A percentile compares a stretch with the other conserved stretches of the same genome.
Conservation (phyloP, 2,329 filamentous ascomycete genomes). For the Hypoxylon sp. region DNA sequence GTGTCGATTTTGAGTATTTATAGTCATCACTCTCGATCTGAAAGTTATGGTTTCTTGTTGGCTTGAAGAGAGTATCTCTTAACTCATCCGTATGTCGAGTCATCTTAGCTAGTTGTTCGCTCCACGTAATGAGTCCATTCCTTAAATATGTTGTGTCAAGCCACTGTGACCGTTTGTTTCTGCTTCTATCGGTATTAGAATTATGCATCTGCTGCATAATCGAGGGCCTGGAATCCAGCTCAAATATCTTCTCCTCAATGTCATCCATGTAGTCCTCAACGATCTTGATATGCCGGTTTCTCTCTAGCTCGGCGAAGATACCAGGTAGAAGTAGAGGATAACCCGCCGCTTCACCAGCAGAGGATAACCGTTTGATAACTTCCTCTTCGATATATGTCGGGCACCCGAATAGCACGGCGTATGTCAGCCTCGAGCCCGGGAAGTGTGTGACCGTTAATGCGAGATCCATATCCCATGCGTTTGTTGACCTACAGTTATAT, state of each 20-base stretch:
- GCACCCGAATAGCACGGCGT: constrained; percentile 50
- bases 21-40: not conserved
- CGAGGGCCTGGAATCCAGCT: constrained; percentile 34
- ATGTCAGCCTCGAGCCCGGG: constrained; percentile 43
- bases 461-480: constrained; percentile 49
- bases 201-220: constrained; percentile 18
- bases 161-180: constrained; percentile 45
- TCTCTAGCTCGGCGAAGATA: constrained; percentile 54
- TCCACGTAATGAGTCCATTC: constrained; percentile 50
- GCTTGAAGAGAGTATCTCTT: constrained; percentile 3
- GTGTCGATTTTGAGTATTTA: not conserved
- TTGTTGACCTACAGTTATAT: constrained; percentile 49
- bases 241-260: constrained; percentile 47
- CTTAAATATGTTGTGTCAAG: constrained; percentile 49
- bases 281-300: constrained; percentile 44
- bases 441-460: constrained; percentile 50
- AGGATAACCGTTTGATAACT: constrained; percentile 39
- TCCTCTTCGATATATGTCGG: constrained; percentile 28
- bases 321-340: constrained; percentile 53
- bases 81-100: constrained; percentile 35
- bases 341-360: constrained; percentile 9
- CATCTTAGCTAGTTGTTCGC: constrained; percentile 47
- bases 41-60: not conserved
- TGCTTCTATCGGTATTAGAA: constrained; percentile 5
- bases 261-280: constrained; percentile 44